Conservation (phyloP, 202 grass and related monocot species). For the Elaeis oleifera region DNA sequence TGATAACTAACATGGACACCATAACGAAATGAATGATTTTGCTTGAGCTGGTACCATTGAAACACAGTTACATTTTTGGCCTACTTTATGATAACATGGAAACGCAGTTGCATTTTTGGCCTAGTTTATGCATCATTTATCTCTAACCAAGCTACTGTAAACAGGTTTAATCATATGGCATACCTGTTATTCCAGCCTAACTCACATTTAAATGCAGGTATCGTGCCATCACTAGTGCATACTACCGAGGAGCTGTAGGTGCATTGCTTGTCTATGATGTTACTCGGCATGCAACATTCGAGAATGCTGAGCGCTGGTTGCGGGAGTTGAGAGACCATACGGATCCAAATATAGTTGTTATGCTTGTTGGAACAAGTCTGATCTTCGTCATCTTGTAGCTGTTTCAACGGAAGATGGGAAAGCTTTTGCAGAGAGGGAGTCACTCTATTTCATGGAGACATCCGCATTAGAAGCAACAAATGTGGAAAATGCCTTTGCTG, state of each 20-base stretch:
- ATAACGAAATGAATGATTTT: no score
- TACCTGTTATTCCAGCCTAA: no score
- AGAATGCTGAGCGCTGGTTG: slow-evolving; percentile 12
- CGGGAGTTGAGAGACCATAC: slow-evolving; percentile 10
- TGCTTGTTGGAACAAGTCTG: slow-evolving; percentile 15
- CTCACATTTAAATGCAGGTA: slow-evolving; percentile 8
- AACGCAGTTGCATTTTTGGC: no score
- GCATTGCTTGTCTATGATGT: slow-evolving; percentile 16
- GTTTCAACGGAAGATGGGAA: slow-evolving; percentile 14
- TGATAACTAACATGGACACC: no score
- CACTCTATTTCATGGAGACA: slow-evolving; percentile 21
- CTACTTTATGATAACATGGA: no score
- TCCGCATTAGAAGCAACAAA: slow-evolving; percentile 19
- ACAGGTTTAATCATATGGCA: no score
- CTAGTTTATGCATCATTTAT: no score
- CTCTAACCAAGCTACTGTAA: no score
- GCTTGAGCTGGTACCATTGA: no score
- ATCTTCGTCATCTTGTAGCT: slow-evolving; percentile 14
- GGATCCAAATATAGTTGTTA: slow-evolving; percentile 16
- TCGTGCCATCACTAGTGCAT: slow-evolving; percentile 15
- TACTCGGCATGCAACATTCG: slow-evolving; percentile 9
- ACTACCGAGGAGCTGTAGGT: slow-evolving; percentile 12
- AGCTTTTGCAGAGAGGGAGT: slow-evolving; percentile 20
- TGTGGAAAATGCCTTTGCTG: slow-evolving; percentile 21
- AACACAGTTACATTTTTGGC: no score